Evolutionary conservation across 768 basidiomycete species (phyloP), one percentile per base, ranked within the genome.

Genomic region (Multifurca ochricompacta): DNA sequence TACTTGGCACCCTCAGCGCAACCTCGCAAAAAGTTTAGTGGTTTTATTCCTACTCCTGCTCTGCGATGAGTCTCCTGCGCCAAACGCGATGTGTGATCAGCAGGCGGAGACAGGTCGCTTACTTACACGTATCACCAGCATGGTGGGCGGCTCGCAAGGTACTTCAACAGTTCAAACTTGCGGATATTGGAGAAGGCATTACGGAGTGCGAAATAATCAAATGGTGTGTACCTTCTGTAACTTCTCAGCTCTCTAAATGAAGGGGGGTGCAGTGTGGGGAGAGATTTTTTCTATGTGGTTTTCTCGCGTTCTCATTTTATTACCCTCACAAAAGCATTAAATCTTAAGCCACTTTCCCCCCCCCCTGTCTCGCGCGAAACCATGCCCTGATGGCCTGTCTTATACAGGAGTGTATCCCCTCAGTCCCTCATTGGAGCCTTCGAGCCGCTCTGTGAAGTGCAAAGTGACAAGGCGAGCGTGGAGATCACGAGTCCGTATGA

Each of bases 401-500:
- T 14, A 13, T n/a, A 40, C 60, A 91, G 89, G 90, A 80, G 70
- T 49, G 77, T 90, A 45, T 73, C 80, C 60, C 77, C 80, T 1
- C 63, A 67, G 11, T 68, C 74, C 14, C 61, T 64, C 0, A 69
- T 93, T 0, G 72, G 78, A 51, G 74, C 78, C 11, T 93, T 93
- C 62, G 86, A 87, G 44, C 68, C 75, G 16, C 71, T 91, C 4
- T 90, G 87, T 64, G 90, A 92, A 58, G 89, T 92, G 3, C 89
- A 91, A 70, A 86, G 83, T 58, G 90, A 92, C 77, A 92, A 92
- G 67, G 90, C 89, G 1, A 86, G 82, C 67, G 90, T 93, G 23
- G 91, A 93, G 68, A 91, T 94, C 51, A 93, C 91, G 3, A 85
- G 84, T 53, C 91, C 91, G 1, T 91, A 77, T 63, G 85, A 91